Base-by-base conservation (phyloP, 495 filamentous ascomycete species). In the Melanomma pulvis-pyrius region DNA sequence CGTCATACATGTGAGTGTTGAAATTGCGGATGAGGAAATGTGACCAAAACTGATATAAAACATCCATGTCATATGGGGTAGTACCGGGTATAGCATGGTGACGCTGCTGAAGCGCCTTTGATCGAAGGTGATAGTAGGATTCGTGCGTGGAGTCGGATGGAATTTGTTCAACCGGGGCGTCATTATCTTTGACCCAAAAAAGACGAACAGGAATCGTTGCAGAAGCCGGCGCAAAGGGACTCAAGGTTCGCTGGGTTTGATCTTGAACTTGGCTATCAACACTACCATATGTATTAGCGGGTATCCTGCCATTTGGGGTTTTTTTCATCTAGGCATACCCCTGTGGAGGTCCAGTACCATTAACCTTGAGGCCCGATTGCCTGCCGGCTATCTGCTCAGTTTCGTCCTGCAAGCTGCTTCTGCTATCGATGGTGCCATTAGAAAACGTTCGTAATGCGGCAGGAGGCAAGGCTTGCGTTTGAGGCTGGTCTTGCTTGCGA, bases 21-120 rank as follows among this genome's bases (percentile, higher is more conserved):
- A 94, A 94, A 73, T 88, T 87, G 66, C 83, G 80, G 61, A 86
- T 80, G 44, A 94, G 83, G 74, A 90, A 90, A 72, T 88, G 83
- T n/a, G 87, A 87, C 90, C 90, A 93, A 78, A 89, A 90, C 60
- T 87, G 80, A 76, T 92, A 92, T 15, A 91, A 82, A 60, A 85
- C 81, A 61, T 84, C 81, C 81, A 90, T 89, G 72, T 89, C 81
- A 65, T 77, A 65, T 72, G 80, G 77, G 67, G 79, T 84, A 57
- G 81, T 82, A 48, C 80, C 82, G 21, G 74, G 59, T 22, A 79
- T 62, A 22, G 81, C 79, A 48, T 71, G 75, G 63, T 81, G 74
- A 49, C 88, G 84, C 72, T 88, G 78, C 34, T 80, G 78, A 29
- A 90, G 78, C 8, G 85, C 86, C 63, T 83, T 82, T 41, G 78